Percentiles rank a stretch among this genome's conserved stretches.
phyloP scores from a whole-genome alignment of 371 early-diverging fungal species.

The Rhizopus delemar region DNA sequence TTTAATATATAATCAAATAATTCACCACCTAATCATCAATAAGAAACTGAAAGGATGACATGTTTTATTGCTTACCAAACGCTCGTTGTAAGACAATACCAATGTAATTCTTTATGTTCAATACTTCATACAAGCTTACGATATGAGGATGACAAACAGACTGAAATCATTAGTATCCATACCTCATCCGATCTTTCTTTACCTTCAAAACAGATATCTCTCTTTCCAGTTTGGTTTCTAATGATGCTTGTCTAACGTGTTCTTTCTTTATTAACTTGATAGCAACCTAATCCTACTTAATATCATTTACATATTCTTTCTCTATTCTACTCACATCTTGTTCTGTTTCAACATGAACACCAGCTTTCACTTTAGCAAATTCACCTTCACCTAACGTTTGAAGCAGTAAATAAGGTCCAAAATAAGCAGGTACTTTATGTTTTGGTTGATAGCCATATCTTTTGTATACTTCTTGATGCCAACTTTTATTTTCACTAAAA shows the following conservation, averaged over 20 bases:
- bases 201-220: conserved; percentile 81
- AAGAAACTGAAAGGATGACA: neutral
- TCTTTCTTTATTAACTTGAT: conserved; percentile 82
- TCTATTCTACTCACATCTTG: conserved; percentile 68
- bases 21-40: conserved; percentile 42
- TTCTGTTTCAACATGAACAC: conserved; percentile 82
- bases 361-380: conserved; percentile 96
- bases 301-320: no score
- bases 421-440: conserved; percentile 57
- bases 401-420: conserved; percentile 89
- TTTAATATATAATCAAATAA: conserved; percentile 70
- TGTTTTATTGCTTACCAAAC: conserved; percentile 41
- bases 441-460: conserved; percentile 35
- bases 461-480: conserved; percentile 25
- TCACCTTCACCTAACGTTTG: conserved; percentile 97
- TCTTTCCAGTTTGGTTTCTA: conserved; percentile 76
- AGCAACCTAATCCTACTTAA: conserved; percentile 58
- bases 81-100: conserved; percentile 69
- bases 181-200: conserved; percentile 19
- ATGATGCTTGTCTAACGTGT: conserved; percentile 70
- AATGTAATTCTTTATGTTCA: conserved; percentile 65
- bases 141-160: conserved; percentile 58
- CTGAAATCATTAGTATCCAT: conserved; percentile 6
- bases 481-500: conserved; percentile 5
- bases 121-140: conserved; percentile 69